Conservation (phyloP, 2,329 filamentous ascomycete genomes). For the Pseudogymnoascus sp. region DNA sequence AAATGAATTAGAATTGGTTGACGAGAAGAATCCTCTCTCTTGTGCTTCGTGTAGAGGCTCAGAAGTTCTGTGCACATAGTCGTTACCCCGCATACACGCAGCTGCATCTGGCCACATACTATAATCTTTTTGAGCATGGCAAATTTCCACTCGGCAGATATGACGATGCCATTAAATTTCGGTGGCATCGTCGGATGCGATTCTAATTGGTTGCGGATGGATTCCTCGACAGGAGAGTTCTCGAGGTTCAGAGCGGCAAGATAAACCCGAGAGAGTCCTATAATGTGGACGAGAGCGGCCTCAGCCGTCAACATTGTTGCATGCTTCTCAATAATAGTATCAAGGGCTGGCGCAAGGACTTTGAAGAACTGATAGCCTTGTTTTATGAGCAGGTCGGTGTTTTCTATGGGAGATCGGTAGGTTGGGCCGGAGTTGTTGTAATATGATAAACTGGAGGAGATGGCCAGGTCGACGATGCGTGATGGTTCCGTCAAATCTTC, state of each 20-base stretch:
- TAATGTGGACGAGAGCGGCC: constrained; percentile 34
- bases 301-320: constrained; percentile 45
- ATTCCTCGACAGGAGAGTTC: constrained; percentile 14
- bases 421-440: constrained; percentile 16
- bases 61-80: constrained; percentile 66
- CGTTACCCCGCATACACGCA: constrained; percentile 73
- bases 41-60: constrained; percentile 51
- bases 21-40: constrained; percentile 27
- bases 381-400: constrained; percentile 31
- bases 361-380: constrained; percentile 39
- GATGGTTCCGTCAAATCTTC: constrained; percentile 25
- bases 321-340: constrained; percentile 46
- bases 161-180: constrained; percentile 39
- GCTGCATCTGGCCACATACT: constrained; percentile 79
- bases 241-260: constrained; percentile 31
- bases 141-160: constrained; percentile 62
- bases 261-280: constrained; percentile 39
- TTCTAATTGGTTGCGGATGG: constrained; percentile 24
- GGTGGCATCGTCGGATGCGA: constrained; percentile 30
- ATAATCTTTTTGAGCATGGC: constrained; percentile 63
- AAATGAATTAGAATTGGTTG: constrained; percentile 58
- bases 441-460: constrained; percentile 17
- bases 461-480: constrained; percentile 20
- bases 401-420: constrained; percentile 20
- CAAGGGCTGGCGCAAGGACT: constrained; percentile 36